Evolutionary conservation across 140 eudicot genomes (phyloP).

Genomic region (Cichorium intybus): DNA sequence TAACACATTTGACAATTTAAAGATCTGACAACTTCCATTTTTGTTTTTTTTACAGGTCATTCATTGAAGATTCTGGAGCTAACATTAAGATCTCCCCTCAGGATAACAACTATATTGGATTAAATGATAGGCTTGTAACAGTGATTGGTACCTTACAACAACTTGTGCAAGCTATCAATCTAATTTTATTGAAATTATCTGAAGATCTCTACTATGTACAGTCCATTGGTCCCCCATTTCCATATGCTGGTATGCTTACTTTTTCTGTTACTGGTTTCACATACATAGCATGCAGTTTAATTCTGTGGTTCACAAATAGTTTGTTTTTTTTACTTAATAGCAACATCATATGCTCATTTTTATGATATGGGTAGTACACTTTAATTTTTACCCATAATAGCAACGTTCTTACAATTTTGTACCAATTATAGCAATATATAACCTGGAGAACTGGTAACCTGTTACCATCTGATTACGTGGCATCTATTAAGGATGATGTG

Average conservation of each 20-base stretch:
- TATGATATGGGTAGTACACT: too few relatives aligned
- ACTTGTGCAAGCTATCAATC: conserved; percentile 74
- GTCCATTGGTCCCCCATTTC: conserved; percentile 64
- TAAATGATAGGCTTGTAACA: conserved; percentile 78
- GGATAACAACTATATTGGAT: conserved; percentile 64
- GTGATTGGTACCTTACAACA: conserved; percentile 68
- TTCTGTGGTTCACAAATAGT: too few relatives aligned
- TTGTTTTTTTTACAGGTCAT: conserved; percentile 49
- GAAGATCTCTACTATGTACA: conserved; percentile 69
- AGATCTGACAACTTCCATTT: conserved; percentile 10
- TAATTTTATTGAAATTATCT: conserved; percentile 63
- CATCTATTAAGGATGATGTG: too few relatives aligned
- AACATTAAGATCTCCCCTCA: conserved; percentile 87
- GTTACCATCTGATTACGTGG: too few relatives aligned
- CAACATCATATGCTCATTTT: too few relatives aligned
- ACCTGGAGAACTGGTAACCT: too few relatives aligned
- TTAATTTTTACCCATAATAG: too few relatives aligned
- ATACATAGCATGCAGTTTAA: too few relatives aligned
- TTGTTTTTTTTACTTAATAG: too few relatives aligned
- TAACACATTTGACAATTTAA: background rate
- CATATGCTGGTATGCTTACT: conserved; percentile 62
- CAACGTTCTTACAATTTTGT: too few relatives aligned
- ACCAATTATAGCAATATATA: too few relatives aligned
- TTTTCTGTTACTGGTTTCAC: background rate
- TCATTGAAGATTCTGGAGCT: conserved; percentile 87